Conservation (phyloP, 2,329 filamentous ascomycete species). For the Beauveria pseudobassiana region DNA sequence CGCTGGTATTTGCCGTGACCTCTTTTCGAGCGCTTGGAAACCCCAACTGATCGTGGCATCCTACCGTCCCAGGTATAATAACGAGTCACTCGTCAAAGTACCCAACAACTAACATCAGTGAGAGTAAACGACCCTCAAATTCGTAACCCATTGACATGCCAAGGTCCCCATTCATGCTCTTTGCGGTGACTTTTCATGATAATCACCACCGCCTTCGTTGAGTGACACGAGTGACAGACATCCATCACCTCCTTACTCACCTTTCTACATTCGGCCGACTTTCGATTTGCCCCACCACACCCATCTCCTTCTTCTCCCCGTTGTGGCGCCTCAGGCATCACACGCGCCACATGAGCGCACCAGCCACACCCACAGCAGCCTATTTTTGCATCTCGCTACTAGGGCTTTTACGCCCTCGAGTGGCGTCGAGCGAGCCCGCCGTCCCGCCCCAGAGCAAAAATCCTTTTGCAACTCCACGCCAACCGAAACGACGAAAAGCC, state of each 20-base stretch:
- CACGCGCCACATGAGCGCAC: slow-evolving; percentile 8
- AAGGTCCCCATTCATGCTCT: not conserved
- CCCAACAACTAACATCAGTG: not conserved
- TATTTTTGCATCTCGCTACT: slow-evolving; percentile 16
- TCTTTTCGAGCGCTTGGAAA: no score
- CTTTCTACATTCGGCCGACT: not conserved
- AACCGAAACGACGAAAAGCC: slow-evolving; percentile 12
- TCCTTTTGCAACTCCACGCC: slow-evolving; percentile 24
- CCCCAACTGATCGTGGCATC: not conserved
- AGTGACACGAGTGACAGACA: not conserved
- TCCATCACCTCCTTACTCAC: no score
- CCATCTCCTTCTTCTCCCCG: not conserved
- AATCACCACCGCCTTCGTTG: not conserved
- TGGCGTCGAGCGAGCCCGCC: slow-evolving; percentile 14
- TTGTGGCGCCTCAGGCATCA: slow-evolving; percentile 15
- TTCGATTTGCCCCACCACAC: slow-evolving; percentile 1
- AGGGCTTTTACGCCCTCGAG: slow-evolving; percentile 31
- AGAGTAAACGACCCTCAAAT: not conserved
- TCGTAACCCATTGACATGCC: not conserved
- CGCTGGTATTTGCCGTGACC: no score
- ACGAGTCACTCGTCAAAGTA: not conserved
- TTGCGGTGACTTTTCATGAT: not conserved
- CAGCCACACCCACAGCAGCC: slow-evolving; percentile 10
- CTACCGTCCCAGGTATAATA: not conserved
- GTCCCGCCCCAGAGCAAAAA: slow-evolving; percentile 22